These are phyloP conservation scores for Tetraselmis chui DNA, from an alignment of 139 green algal genomes.

Conservation along the genomic window DNA sequence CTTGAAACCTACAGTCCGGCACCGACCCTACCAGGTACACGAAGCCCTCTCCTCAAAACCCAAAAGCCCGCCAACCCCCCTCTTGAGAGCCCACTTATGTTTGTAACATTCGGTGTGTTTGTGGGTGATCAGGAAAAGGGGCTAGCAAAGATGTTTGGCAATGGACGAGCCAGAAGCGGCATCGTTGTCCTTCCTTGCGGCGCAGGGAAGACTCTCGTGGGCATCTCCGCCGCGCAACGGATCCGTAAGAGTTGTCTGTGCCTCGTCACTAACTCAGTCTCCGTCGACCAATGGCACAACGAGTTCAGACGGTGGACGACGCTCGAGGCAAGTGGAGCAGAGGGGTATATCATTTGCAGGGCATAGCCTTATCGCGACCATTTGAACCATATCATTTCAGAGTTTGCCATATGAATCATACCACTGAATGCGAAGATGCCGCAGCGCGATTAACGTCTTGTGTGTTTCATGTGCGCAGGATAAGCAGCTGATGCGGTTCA, in stretches of 20 bases:
- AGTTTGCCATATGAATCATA: no score
- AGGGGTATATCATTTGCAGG: no score
- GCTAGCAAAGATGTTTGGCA: constrained; percentile 98
- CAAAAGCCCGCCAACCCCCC: no score
- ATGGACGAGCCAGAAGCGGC: constrained; percentile 77
- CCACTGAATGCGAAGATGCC: no score
- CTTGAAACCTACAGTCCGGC: constrained; percentile 84
- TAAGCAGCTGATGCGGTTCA: constrained; percentile 83
- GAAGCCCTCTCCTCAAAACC: not conserved
- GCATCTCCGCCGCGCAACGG: constrained; percentile 31
- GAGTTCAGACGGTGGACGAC: constrained; percentile 97
- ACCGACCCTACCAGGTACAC: constrained; percentile 71
- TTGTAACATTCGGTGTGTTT: no score
- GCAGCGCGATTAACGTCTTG: no score
- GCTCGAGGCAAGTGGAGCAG: no score
- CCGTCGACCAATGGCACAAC: constrained; percentile 93
- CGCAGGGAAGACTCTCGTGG: constrained; percentile 88
- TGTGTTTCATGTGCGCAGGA: constrained; percentile 47
- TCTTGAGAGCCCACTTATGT: no score
- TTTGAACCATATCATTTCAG: no score
- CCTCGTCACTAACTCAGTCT: constrained; percentile 68
- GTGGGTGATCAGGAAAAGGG: constrained; percentile 85
- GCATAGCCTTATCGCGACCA: no score
- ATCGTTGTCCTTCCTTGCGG: constrained; percentile 98
- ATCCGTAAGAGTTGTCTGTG: constrained; percentile 36